Evolutionary conservation across 2,329 filamentous ascomycete genomes (phyloP).

Genomic region (Pseudocercospora macadamiae): DNA sequence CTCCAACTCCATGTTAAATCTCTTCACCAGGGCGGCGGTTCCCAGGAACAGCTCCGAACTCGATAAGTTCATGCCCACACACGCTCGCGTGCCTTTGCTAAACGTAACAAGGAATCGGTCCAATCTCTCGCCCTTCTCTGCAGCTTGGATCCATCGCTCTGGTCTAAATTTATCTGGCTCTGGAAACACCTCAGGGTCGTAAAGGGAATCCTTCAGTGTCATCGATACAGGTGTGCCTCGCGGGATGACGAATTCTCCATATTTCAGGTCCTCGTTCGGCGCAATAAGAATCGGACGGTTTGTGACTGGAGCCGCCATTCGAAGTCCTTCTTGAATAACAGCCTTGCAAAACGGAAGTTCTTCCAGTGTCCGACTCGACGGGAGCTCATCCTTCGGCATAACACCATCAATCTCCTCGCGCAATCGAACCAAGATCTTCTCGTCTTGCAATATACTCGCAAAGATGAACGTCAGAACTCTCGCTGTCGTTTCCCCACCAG

Average conservation of each 20-base stretch:
- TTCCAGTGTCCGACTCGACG: constrained; percentile 13
- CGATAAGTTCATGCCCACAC: constrained; percentile 16
- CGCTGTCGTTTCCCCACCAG: constrained; percentile 19
- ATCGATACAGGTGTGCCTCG: constrained; percentile 14
- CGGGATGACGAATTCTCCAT: constrained; percentile 16
- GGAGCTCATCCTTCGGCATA: not conserved
- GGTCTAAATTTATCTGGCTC: constrained; percentile 6
- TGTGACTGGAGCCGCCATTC: constrained; percentile 28
- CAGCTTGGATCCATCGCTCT: constrained; percentile 12
- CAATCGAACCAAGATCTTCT: not conserved
- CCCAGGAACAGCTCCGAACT: constrained; percentile 12
- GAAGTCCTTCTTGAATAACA: constrained; percentile 28
- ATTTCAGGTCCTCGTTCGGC: constrained; percentile 19
- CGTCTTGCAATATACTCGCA: constrained; percentile 4
- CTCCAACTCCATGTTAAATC: constrained; percentile 10
- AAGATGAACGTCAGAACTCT: constrained; percentile 3
- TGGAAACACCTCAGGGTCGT: constrained; percentile 2
- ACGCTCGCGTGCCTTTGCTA: constrained; percentile 12
- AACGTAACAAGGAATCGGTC: constrained; percentile 17
- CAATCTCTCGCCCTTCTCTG: constrained; percentile 5
- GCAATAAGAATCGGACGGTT: constrained; percentile 28
- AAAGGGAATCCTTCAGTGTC: constrained; percentile 2
- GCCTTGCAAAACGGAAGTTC: constrained; percentile 24
- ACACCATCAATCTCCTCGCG: constrained; percentile 1
- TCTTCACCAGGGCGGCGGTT: constrained; percentile 8